Percentiles rank a stretch among this genome's conserved stretches.
phyloP scores from a whole-genome alignment of 73 alveolate genomes.

The Paramecium caudatum region DNA sequence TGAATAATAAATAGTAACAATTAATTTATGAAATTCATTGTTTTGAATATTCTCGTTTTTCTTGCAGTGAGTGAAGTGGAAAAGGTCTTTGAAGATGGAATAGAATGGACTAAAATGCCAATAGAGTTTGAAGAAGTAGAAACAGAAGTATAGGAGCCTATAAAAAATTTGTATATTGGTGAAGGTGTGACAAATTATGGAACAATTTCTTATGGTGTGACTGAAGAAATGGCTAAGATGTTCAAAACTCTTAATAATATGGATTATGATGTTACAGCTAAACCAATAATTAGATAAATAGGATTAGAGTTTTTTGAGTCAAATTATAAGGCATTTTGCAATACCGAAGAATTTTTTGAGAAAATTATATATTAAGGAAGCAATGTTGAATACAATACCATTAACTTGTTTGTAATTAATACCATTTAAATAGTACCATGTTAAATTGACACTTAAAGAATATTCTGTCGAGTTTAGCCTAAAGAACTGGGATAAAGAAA shows the following conservation, averaged over 20 bases:
- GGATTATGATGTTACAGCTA: constrained; percentile 35
- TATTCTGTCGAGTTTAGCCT: constrained; percentile 33
- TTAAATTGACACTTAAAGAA: constrained; percentile 6
- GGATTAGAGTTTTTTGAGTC: constrained; percentile 20
- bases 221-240: constrained; percentile 30
- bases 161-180: constrained; percentile 6
- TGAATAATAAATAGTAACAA: neutral
- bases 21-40: constrained; percentile 25
- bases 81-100: neutral
- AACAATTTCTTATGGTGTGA: neutral
- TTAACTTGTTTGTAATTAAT: neutral
- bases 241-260: constrained; percentile 15
- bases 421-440: neutral
- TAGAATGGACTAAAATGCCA: constrained; percentile 26
- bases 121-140: constrained; percentile 32
- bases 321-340: neutral
- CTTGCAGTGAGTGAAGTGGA: constrained; percentile 6
- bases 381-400: constrained; percentile 27
- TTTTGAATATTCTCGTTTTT: constrained; percentile 24
- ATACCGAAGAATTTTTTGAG: constrained; percentile 7
- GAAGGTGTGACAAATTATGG: constrained; percentile 37
- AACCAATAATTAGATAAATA: constrained; percentile 18
- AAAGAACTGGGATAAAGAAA: constrained; percentile 25
- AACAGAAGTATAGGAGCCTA: neutral
- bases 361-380: constrained; percentile 17